phyloP scores from a whole-genome alignment of 2,329 filamentous ascomycete species.

The Coniochaeta pulveracea region DNA sequence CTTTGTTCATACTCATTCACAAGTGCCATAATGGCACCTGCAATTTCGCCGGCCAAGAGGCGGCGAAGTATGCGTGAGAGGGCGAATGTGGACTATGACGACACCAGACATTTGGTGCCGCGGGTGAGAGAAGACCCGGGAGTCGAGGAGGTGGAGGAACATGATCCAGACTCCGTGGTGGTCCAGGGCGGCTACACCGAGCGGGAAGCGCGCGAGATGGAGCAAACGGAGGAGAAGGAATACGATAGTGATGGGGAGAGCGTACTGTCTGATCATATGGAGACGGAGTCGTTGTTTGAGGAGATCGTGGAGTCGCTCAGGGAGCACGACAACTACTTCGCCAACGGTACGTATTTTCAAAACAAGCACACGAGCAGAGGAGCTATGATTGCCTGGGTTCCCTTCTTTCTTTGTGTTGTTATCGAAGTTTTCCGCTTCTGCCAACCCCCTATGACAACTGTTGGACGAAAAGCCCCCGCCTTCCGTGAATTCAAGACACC shows the following conservation, averaged over 20 bases:
- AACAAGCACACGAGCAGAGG: background rate
- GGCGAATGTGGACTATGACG: slow-evolving; percentile 22
- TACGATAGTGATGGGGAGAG: no score
- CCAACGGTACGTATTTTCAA: slow-evolving; percentile 27
- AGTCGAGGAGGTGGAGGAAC: slow-evolving; percentile 18
- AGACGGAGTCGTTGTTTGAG: slow-evolving; percentile 52
- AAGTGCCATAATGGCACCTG: background rate
- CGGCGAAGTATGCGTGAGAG: slow-evolving; percentile 13
- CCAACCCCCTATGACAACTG: slow-evolving; percentile 4
- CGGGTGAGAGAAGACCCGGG: no score
- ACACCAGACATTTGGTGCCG: slow-evolving; percentile 13
- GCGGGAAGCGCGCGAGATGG: slow-evolving; percentile 39
- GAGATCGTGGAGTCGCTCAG: slow-evolving; percentile 48
- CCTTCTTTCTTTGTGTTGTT: background rate
- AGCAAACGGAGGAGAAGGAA: no score
- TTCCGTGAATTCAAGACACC: background rate
- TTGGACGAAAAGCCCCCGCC: no score
- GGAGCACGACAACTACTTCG: slow-evolving; percentile 34
- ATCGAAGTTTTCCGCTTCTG: slow-evolving; percentile 8
- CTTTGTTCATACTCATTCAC: background rate
- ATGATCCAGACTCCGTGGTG: background rate
- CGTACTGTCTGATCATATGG: slow-evolving; percentile 54
- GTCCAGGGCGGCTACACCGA: slow-evolving; percentile 19
- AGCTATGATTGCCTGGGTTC: background rate
- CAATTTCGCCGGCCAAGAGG: background rate